These are phyloP conservation scores for Aspergillus egyptiacus DNA, from an alignment of 495 filamentous ascomycete species.

Conservation along the genomic window DNA sequence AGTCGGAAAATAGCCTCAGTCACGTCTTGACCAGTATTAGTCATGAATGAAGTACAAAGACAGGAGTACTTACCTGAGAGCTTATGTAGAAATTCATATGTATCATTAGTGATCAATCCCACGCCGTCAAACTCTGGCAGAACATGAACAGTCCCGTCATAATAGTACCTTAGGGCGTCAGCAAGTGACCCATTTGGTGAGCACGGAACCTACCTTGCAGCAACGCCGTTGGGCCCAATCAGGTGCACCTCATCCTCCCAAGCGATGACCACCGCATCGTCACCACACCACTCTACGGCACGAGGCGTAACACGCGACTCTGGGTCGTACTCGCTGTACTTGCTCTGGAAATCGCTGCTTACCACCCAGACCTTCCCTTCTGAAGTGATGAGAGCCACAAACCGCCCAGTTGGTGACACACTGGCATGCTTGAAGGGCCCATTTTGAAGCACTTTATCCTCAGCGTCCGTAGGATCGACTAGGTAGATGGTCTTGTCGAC, in stretches of 20 bases:
- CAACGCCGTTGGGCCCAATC: slow-evolving; percentile 74
- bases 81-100: slow-evolving; percentile 92
- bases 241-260: slow-evolving; percentile 99
- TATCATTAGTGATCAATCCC: slow-evolving; percentile 78
- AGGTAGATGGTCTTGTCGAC: slow-evolving; percentile 80
- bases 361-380: slow-evolving; percentile 90
- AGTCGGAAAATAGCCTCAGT: slow-evolving; percentile 84
- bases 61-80: slow-evolving; percentile 53
- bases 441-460: slow-evolving; percentile 82
- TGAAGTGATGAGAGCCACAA: slow-evolving; percentile 76
- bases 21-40: no score
- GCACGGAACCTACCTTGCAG: slow-evolving; percentile 50
- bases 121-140: slow-evolving; percentile 86
- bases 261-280: slow-evolving; percentile 86
- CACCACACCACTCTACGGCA: slow-evolving; percentile 91
- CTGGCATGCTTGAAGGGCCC: slow-evolving; percentile 87
- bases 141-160: slow-evolving; percentile 85
- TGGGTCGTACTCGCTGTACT: slow-evolving; percentile 87
- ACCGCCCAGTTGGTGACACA: slow-evolving; percentile 85
- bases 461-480: slow-evolving; percentile 80
- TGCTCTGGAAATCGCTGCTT: slow-evolving; percentile 86
- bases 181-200: neutral
- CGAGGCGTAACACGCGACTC: slow-evolving; percentile 78
- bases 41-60: slow-evolving; percentile 1
- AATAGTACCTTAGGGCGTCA: slow-evolving; percentile 60